Conservation (phyloP, 345 rosid genomes). For the Hibiscus syriacus region DNA sequence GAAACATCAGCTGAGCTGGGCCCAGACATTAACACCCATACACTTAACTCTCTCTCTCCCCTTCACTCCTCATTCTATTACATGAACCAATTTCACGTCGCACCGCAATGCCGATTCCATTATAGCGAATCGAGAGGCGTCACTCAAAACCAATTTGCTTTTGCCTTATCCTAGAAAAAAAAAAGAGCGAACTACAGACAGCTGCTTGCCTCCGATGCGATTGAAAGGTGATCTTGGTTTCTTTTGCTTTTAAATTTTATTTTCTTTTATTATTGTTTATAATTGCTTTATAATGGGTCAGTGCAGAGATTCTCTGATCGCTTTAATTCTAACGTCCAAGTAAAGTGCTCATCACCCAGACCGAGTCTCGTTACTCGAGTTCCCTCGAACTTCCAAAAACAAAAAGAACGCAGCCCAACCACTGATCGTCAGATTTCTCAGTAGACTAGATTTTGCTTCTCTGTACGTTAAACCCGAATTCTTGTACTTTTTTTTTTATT, state of each 20-base stretch:
- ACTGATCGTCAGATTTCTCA: neutral
- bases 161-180: no score
- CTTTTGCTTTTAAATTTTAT: no score
- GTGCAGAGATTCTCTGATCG: conserved; percentile 36
- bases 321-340: conserved; percentile 12
- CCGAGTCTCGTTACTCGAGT: conserved; percentile 19
- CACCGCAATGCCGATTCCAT: conserved; percentile 15
- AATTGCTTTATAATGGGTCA: neutral
- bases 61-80: neutral
- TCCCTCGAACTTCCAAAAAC: neutral
- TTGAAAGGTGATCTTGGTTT: no score
- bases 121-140: conserved; percentile 4
- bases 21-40: no score
- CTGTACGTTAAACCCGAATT: neutral
- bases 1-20: neutral
- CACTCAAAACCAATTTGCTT: neutral
- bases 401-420: neutral
- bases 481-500: neutral
- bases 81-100: neutral
- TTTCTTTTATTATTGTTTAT: no score
- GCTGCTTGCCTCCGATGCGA: no score
- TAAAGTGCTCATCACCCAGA: neutral
- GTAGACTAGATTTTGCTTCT: neutral
- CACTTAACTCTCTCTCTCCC: no score
- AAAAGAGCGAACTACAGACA: no score